Conservation (phyloP, 345 rosid genomes). For the Populus alba region DNA sequence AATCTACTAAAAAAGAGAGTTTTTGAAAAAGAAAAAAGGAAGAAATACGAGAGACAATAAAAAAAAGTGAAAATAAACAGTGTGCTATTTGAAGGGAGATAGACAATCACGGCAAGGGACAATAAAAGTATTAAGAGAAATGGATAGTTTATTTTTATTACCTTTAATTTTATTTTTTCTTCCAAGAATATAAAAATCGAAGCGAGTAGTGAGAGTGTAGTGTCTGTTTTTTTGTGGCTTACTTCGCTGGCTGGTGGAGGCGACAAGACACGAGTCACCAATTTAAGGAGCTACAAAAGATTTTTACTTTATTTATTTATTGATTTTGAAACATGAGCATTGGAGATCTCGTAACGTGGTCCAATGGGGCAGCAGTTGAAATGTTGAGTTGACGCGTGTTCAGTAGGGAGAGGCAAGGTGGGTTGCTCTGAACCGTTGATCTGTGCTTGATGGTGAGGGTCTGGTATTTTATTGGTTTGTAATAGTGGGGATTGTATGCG, state of each 20-base stretch:
- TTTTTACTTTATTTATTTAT: neutral
- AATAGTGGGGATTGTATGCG: neutral
- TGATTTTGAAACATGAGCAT: constrained; percentile 20
- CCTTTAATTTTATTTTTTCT: constrained; percentile 16
- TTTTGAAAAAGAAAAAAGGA: neutral
- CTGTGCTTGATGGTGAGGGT: constrained; percentile 4
- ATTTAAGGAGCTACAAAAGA: constrained; percentile 44
- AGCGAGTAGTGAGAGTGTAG: constrained; percentile 25
- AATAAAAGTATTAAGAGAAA: neutral
- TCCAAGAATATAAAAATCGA: constrained; percentile 5
- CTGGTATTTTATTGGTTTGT: neutral
- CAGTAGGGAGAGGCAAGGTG: constrained; percentile 45
- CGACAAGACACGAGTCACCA: constrained; percentile 85
- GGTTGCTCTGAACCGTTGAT: constrained; percentile 33
- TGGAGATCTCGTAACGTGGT: constrained; percentile 47
- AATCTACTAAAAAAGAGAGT: neutral
- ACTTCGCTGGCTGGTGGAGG: constrained; percentile 28
- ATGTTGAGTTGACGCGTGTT: constrained; percentile 35
- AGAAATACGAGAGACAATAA: neutral
- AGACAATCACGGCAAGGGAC: neutral
- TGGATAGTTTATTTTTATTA: constrained; percentile 15
- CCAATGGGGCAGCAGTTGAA: constrained; percentile 33
- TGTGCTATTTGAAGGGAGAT: neutral
- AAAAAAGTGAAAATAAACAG: neutral
- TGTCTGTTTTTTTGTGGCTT: constrained; percentile 14